Percentiles rank a stretch among this genome's conserved stretches.
These are phyloP conservation scores for Xylaria sp. DNA, from an alignment of 2,329 filamentous ascomycete species.

Conservation along the genomic window DNA sequence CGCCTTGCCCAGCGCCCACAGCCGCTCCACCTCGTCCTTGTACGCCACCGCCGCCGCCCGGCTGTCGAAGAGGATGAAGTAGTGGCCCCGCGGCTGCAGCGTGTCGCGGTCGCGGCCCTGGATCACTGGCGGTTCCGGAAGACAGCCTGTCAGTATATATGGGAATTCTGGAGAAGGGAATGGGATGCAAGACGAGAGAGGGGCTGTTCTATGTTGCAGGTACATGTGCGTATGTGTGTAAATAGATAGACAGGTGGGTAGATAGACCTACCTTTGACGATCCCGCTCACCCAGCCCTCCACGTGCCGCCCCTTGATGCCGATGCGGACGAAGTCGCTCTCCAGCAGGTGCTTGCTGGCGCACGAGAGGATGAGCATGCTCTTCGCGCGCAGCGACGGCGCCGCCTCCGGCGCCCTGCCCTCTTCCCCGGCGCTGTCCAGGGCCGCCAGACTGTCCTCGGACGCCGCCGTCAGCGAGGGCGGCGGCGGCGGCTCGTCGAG, in stretches of 20 bases:
- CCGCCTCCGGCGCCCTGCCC: conserved; percentile 1
- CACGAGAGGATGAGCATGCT: conserved; percentile 60
- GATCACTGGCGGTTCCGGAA: conserved; percentile 48
- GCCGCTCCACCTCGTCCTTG: conserved; percentile 53
- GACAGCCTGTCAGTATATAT: not conserved
- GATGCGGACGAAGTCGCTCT: conserved; percentile 73
- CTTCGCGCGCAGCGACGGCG: conserved; percentile 22
- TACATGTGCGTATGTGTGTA: not conserved
- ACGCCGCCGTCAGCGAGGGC: conserved; percentile 8
- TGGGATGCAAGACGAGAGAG: not conserved
- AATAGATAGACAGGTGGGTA: not conserved
- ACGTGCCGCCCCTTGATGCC: conserved; percentile 65
- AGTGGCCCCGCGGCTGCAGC: conserved; percentile 64
- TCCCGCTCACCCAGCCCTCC: conserved; percentile 67
- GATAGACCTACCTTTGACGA: conserved; percentile 53
- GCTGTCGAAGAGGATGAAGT: conserved; percentile 70
- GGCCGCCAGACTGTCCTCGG: conserved; percentile 8
- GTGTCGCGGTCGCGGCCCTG: conserved; percentile 67
- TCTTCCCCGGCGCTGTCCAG: not conserved
- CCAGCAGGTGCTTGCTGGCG: conserved; percentile 60
- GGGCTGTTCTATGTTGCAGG: not conserved
- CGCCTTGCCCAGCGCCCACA: conserved; percentile 50
- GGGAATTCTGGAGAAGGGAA: conserved; percentile 5
- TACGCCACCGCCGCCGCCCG: conserved; percentile 63
- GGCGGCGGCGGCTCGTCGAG: conserved; percentile 12